These are phyloP conservation scores for Coffea humblotiana DNA, from an alignment of 305 asterid species.

Conservation along the genomic window DNA sequence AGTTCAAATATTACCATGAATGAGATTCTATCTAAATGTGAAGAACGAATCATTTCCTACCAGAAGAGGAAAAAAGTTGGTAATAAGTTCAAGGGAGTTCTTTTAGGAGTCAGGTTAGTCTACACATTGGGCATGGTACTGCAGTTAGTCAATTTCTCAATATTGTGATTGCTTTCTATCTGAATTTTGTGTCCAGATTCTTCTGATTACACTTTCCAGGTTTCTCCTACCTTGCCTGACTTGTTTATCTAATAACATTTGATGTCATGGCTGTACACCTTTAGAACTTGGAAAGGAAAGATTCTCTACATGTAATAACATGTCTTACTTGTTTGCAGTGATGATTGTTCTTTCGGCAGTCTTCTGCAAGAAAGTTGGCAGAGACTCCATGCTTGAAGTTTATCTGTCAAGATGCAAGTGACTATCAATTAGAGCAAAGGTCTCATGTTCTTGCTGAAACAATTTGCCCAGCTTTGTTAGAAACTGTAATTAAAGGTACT, in stretches of 20 bases:
- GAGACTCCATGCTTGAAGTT: slow-evolving; percentile 80
- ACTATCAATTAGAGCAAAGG: slow-evolving; percentile 50
- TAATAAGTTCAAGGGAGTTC: slow-evolving; percentile 54
- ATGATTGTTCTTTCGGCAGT: slow-evolving; percentile 56
- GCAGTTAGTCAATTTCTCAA: neutral
- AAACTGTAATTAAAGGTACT: slow-evolving; percentile 86
- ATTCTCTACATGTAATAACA: slow-evolving; percentile 1
- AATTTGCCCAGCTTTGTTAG: slow-evolving; percentile 76
- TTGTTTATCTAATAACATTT: neutral
- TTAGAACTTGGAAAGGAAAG: neutral
- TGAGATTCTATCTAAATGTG: slow-evolving; percentile 67
- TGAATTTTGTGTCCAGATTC: neutral
- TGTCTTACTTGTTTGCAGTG: slow-evolving; percentile 51
- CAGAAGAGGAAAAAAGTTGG: slow-evolving; percentile 73
- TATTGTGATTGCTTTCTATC: neutral
- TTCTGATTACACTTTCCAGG: neutral
- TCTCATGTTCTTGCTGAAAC: slow-evolving; percentile 65
- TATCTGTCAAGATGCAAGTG: slow-evolving; percentile 51
- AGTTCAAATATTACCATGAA: slow-evolving; percentile 49
- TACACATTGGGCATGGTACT: slow-evolving; percentile 22
- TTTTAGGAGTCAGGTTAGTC: slow-evolving; percentile 67
- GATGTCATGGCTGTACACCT: neutral
- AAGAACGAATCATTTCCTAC: slow-evolving; percentile 49
- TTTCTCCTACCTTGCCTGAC: neutral
- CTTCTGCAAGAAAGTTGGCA: slow-evolving; percentile 46